These are phyloP conservation scores for Neofusicoccum umdonicola DNA, from an alignment of 2,329 filamentous ascomycete genomes.

Conservation along the genomic window DNA sequence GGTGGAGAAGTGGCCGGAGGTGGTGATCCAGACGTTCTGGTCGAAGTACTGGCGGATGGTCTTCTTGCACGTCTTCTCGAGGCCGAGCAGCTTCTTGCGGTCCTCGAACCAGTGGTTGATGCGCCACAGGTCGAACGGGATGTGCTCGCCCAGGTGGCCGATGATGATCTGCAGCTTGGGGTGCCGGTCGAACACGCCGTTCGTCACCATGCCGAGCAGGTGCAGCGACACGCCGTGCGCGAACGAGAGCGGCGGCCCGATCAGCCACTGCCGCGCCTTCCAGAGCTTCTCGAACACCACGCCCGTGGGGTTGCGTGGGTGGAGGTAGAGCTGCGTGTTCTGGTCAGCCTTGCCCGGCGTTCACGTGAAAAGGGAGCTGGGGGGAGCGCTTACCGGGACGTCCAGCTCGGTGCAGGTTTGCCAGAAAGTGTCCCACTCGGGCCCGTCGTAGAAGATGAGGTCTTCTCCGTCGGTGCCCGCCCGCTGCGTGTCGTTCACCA, in stretches of 20 bases:
- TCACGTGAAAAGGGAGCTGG: too few relatives aligned
- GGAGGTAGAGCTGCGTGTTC: conserved; percentile 28
- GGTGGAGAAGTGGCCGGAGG: conserved; percentile 43
- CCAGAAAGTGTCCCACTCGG: conserved; percentile 34
- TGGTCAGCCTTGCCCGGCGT: too few relatives aligned
- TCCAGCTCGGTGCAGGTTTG: conserved; percentile 31
- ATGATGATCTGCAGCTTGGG: conserved; percentile 43
- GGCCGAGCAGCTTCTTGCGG: conserved; percentile 37
- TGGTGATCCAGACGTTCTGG: conserved; percentile 44
- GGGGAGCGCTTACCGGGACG: conserved; percentile 22
- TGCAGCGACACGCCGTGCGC: conserved; percentile 48
- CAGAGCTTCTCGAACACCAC: conserved; percentile 28
- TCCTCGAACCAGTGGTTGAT: conserved; percentile 47
- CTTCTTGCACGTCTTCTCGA: conserved; percentile 26
- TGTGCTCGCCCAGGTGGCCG: conserved; percentile 45
- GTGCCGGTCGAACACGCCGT: conserved; percentile 44
- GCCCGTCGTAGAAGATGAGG: conserved; percentile 33
- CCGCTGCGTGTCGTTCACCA: conserved; percentile 46
- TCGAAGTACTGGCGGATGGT: conserved; percentile 41
- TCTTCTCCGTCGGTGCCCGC: conserved; percentile 29
- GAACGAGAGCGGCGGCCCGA: conserved; percentile 33
- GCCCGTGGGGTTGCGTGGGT: conserved; percentile 33
- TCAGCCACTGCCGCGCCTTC: conserved; percentile 28
- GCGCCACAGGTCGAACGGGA: conserved; percentile 43
- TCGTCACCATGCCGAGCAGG: conserved; percentile 46